phyloP scores from a whole-genome alignment of 2,329 filamentous ascomycete genomes.

The Ceratocystis cacaofunesta region DNA sequence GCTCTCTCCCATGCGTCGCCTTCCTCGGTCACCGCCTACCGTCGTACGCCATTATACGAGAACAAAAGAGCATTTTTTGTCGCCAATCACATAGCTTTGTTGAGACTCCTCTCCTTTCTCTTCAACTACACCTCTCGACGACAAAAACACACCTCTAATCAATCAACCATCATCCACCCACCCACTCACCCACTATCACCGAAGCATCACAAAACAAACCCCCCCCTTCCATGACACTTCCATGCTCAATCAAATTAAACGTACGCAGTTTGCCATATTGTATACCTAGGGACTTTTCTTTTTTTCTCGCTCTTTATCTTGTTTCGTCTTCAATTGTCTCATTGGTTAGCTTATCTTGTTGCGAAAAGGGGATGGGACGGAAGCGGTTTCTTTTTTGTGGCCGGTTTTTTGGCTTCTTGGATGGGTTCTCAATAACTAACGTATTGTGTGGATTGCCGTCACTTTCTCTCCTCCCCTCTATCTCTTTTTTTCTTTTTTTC shows the following conservation, averaged over 20 bases:
- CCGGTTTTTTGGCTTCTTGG: background rate
- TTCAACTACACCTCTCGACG: background rate
- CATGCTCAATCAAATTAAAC: background rate
- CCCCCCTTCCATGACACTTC: background rate
- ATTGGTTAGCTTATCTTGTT: background rate
- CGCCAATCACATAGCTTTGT: background rate
- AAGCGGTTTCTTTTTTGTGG: background rate
- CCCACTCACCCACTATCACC: background rate
- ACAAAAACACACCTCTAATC: background rate
- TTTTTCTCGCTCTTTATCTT: background rate
- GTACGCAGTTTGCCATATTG: background rate
- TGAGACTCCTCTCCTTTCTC: background rate
- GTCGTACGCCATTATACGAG: background rate
- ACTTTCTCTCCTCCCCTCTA: constrained; percentile 5
- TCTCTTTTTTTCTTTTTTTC: constrained; percentile 13
- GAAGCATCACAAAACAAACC: background rate
- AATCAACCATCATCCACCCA: background rate
- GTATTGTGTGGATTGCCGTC: too few species aligned
- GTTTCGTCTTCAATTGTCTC: background rate
- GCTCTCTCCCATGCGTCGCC: background rate
- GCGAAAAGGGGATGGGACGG: background rate
- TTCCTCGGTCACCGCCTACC: background rate
- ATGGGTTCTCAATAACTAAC: background rate
- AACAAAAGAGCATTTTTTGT: background rate
- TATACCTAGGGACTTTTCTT: constrained; percentile 3